These are phyloP conservation scores for Mortierella sp. DNA, from an alignment of 371 early-diverging fungal genomes.

Conservation along the genomic window DNA sequence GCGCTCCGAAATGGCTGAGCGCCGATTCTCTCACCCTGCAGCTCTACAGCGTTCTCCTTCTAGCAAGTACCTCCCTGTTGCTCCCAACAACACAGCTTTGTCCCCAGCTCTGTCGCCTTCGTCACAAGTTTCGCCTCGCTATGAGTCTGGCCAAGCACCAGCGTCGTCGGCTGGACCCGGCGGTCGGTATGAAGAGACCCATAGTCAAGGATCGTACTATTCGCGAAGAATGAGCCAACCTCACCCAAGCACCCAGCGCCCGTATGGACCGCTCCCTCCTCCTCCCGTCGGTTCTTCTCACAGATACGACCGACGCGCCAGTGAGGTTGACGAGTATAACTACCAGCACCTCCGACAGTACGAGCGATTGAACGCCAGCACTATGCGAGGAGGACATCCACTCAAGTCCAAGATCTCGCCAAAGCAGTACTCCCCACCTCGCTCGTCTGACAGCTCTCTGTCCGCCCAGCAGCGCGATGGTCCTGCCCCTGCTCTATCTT, in stretches of 20 bases:
- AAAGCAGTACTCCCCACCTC: neutral
- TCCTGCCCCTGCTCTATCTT: neutral
- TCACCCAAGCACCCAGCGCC: conserved; percentile 14
- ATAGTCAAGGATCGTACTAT: conserved; percentile 13
- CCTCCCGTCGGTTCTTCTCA: conserved; percentile 10
- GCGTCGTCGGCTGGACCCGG: conserved; percentile 9
- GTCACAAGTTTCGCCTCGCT: conserved; percentile 28
- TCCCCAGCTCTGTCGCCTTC: conserved; percentile 40
- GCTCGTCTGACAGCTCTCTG: conserved; percentile 4
- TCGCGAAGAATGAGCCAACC: conserved; percentile 55
- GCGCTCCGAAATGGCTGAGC: conserved; percentile 20
- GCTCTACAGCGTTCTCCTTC: conserved; percentile 22
- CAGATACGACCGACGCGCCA: conserved; percentile 35
- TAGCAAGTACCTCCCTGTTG: conserved; percentile 18
- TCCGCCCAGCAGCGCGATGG: neutral
- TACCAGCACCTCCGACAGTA: conserved; percentile 37
- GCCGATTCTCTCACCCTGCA: conserved; percentile 46
- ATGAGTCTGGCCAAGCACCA: conserved; percentile 19
- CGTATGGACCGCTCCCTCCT: conserved; percentile 18
- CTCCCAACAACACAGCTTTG: neutral
- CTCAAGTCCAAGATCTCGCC: conserved; percentile 7
- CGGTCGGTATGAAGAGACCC: conserved; percentile 19
- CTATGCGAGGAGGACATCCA: conserved; percentile 13
- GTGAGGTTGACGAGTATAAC: conserved; percentile 31
- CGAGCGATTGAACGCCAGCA: conserved; percentile 24